phyloP scores from a whole-genome alignment of 2,329 filamentous ascomycete species.

The Hyphodiscus sp. region DNA sequence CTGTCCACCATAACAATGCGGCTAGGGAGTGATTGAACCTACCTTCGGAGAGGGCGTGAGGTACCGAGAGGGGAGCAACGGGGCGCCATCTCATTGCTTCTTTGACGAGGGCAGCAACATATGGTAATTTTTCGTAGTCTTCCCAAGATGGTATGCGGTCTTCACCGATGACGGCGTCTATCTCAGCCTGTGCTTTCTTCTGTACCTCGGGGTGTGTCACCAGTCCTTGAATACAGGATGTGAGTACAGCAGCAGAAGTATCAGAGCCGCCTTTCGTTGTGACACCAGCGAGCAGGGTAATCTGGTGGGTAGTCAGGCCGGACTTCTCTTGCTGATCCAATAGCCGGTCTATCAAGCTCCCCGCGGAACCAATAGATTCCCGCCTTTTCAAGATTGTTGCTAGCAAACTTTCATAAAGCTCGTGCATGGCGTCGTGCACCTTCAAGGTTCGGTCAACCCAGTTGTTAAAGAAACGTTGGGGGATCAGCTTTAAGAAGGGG shows the following conservation, averaged over 20 bases:
- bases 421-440: conserved; percentile 36
- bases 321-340: conserved; percentile 33
- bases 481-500: conserved; percentile 37
- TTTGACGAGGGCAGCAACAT: conserved; percentile 39
- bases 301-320: conserved; percentile 27
- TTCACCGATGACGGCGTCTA: conserved; percentile 42
- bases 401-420: conserved; percentile 31
- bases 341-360: conserved; percentile 35
- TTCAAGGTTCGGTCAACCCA: conserved; percentile 33
- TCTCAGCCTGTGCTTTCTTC: conserved; percentile 37
- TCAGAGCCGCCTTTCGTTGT: conserved; percentile 31
- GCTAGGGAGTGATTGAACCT: background rate
- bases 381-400: conserved; percentile 31
- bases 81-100: conserved; percentile 38
- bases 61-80: conserved; percentile 31
- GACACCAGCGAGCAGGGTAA: conserved; percentile 34
- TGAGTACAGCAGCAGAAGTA: conserved; percentile 31
- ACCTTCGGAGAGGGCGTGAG: conserved; percentile 24
- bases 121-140: conserved; percentile 37
- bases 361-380: conserved; percentile 17
- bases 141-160: conserved; percentile 38
- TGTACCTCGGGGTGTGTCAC: conserved; percentile 34
- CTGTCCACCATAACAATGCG: background rate
- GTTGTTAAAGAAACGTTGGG: conserved; percentile 35
- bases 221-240: conserved; percentile 34